These are phyloP conservation scores for Chlorella sp. DNA, from an alignment of 139 green algal genomes.

Conservation along the genomic window DNA sequence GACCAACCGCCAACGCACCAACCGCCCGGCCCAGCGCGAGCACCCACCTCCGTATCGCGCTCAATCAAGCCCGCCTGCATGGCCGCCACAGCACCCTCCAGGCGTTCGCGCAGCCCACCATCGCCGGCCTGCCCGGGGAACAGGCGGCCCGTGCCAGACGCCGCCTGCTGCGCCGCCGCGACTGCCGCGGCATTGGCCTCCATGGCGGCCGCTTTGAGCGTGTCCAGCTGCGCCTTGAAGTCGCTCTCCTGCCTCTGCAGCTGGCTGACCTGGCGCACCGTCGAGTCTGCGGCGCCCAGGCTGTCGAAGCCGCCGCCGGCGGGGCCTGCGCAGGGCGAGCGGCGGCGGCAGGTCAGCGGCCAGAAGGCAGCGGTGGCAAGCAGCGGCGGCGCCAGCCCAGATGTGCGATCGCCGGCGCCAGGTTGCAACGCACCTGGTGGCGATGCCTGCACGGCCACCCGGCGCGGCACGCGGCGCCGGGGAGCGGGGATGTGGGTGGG, in stretches of 20 bases:
- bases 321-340: neutral
- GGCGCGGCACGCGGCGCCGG: too few relatives aligned
- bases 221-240: slow-evolving; percentile 52
- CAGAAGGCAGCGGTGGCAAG: too few relatives aligned
- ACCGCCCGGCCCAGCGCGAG: too few relatives aligned
- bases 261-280: too few relatives aligned
- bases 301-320: too few relatives aligned
- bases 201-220: slow-evolving; percentile 37
- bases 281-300: too few relatives aligned
- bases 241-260: slow-evolving; percentile 1
- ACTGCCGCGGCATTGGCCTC: neutral
- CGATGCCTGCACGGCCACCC: too few relatives aligned
- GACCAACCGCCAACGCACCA: too few relatives aligned
- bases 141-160: neutral
- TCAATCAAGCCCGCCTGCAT: slow-evolving; percentile 88
- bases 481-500: too few relatives aligned
- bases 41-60: slow-evolving; percentile 78
- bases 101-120: slow-evolving; percentile 25
- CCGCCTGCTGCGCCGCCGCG: slow-evolving; percentile 9
- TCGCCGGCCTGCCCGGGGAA: neutral
- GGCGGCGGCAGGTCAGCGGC: neutral
- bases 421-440: too few relatives aligned
- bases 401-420: too few relatives aligned
- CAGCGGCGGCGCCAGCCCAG: too few relatives aligned
- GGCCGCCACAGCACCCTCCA: slow-evolving; percentile 54